Conservation (phyloP, 306 rosid genomes). For the Begonia loranthoides region DNA sequence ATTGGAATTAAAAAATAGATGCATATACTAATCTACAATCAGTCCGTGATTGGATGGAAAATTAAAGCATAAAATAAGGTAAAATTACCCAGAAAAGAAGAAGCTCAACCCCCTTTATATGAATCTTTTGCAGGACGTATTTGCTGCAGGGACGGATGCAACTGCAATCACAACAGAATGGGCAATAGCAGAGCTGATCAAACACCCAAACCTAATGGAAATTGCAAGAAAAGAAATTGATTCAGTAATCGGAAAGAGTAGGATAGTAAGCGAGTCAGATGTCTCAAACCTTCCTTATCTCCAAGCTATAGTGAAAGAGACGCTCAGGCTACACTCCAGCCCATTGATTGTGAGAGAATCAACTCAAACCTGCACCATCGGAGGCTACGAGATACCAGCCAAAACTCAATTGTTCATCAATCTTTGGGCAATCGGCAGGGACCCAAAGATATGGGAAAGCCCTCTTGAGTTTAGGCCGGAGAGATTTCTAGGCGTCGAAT, state of each 20-base stretch:
- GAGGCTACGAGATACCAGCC: conserved; percentile 55
- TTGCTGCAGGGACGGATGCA: conserved; percentile 48
- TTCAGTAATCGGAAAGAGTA: conserved; percentile 31
- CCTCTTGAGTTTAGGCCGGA: conserved; percentile 66
- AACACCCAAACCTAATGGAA: conserved; percentile 41
- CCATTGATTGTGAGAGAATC: conserved; percentile 58
- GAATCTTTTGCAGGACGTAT: conserved; percentile 25
- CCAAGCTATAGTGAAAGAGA: conserved; percentile 71
- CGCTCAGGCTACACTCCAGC: conserved; percentile 71
- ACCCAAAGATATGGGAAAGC: conserved; percentile 52
- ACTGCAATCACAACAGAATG: conserved; percentile 41
- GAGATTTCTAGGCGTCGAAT: conserved; percentile 33
- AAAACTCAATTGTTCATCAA: conserved; percentile 55
- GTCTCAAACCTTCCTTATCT: conserved; percentile 45
- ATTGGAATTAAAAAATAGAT: too few species aligned
- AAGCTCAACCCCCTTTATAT: too few species aligned
- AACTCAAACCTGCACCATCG: conserved; percentile 22
- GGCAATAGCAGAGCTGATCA: conserved; percentile 68
- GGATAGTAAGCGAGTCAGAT: conserved; percentile 56
- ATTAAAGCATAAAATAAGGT: too few species aligned
- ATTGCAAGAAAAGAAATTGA: conserved; percentile 59
- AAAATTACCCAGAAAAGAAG: too few species aligned
- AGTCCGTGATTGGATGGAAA: too few species aligned
- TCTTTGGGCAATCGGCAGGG: conserved; percentile 74
- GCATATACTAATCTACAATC: too few species aligned